phyloP scores from a whole-genome alignment of 306 rosid genomes.

The Rosa chinensis region DNA sequence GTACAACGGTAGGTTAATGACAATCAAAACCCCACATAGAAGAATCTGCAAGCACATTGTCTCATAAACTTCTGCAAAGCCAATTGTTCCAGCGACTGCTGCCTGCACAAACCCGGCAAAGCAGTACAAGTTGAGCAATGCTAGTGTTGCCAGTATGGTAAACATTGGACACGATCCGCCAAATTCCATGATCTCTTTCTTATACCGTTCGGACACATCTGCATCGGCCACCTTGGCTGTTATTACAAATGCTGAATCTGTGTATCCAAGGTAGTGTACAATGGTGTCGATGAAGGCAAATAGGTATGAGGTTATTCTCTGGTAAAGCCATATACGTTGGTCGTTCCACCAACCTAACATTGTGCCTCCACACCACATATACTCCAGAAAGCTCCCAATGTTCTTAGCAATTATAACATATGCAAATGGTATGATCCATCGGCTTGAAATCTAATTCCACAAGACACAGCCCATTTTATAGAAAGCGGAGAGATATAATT shows the following conservation, averaged over 20 bases:
- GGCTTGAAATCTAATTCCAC: no score
- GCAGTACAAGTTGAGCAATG: conserved; percentile 54
- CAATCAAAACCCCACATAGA: conserved; percentile 49
- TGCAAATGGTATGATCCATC: no score
- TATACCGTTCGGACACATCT: conserved; percentile 44
- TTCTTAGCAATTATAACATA: no score
- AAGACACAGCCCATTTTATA: no score
- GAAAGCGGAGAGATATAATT: no score
- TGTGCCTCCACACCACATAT: no score
- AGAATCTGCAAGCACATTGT: conserved; percentile 48
- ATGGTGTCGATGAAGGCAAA: conserved; percentile 30
- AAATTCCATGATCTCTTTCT: conserved; percentile 72
- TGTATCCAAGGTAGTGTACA: conserved; percentile 41
- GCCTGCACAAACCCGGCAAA: conserved; percentile 41
- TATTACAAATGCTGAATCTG: conserved; percentile 42
- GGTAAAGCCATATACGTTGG: no score
- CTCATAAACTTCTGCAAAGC: conserved; percentile 26
- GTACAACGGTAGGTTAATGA: conserved; percentile 60
- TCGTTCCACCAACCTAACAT: no score
- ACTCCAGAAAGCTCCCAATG: no score
- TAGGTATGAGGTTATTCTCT: no score
- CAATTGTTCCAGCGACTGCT: conserved; percentile 28
- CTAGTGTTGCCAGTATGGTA: conserved; percentile 54
- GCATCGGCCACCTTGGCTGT: conserved; percentile 54
- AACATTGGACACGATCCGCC: conserved; percentile 63